phyloP scores from a whole-genome alignment of 2,329 filamentous ascomycete species.

The Paraconiothyrium sp. region DNA sequence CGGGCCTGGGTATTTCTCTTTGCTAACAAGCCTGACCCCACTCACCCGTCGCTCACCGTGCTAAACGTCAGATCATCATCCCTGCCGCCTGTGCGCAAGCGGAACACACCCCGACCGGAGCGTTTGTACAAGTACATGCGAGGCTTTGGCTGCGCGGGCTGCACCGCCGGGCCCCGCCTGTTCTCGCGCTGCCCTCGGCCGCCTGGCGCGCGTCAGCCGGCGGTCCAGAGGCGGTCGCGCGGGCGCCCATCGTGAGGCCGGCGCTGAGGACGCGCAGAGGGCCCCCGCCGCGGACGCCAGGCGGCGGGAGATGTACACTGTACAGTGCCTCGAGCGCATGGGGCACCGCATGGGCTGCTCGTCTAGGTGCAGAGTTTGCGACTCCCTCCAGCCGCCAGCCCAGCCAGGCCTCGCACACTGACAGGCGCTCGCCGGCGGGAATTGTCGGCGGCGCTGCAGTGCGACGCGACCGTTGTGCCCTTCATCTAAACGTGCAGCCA shows the following conservation, averaged over 20 bases:
- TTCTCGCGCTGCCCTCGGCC: neutral
- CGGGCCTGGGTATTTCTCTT: slow-evolving; percentile 13
- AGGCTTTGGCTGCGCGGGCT: neutral
- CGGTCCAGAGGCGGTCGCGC: too few species aligned
- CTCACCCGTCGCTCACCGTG: slow-evolving; percentile 10
- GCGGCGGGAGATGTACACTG: slow-evolving; percentile 38
- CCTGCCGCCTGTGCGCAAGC: slow-evolving; percentile 8
- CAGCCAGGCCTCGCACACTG: slow-evolving; percentile 18
- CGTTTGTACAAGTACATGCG: neutral
- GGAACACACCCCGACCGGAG: neutral
- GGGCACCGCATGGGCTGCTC: slow-evolving; percentile 27
- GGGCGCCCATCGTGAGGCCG: too few species aligned
- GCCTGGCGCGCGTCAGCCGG: slow-evolving; percentile 1
- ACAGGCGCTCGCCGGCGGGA: neutral
- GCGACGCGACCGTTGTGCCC: slow-evolving; percentile 30
- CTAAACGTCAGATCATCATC: slow-evolving; percentile 11
- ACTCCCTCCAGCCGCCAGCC: neutral
- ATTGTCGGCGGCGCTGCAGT: neutral
- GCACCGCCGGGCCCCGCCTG: neutral
- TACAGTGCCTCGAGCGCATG: slow-evolving; percentile 31
- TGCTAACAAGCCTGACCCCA: slow-evolving; percentile 3
- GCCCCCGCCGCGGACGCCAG: slow-evolving; percentile 18
- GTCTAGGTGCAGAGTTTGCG: slow-evolving; percentile 27
- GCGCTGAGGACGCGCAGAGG: slow-evolving; percentile 11
- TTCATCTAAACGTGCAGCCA: slow-evolving; percentile 37